Base-by-base conservation (phyloP, 495 filamentous ascomycete genomes). In the Daldinia decipiens region DNA sequence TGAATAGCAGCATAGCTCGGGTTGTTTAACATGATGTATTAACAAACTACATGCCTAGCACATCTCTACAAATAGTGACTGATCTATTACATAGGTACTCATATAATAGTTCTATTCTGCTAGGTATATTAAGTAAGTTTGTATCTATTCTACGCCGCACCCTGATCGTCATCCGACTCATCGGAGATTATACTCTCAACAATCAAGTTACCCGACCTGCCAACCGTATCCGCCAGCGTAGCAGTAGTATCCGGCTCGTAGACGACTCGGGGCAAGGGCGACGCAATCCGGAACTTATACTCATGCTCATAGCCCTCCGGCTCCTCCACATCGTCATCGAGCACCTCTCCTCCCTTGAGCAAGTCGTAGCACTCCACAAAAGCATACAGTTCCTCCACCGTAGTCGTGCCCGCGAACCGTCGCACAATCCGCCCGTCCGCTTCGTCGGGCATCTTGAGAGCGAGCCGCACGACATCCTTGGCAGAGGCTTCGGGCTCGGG, bases 331-430 rank as follows among this genome's bases (percentile, higher is more conserved):
- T 27, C 53, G 29, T 58, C 62, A 19, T 38, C 17, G 36, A 45
- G 77, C 67, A 9, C 70, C 56, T 11, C 79, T 21, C 78, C 77
- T 6, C 74, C 74, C 34, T 82, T 77, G 8, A 94, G 67, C 0
- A 89, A 63, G 58, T 93, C 90, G 77, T 95, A 90, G 79, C 95
- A 98, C 74, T 98, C 96, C 2, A 98, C 94, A 79, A 96, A 97
- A 1, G 95, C 96, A 79, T 99, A 98, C 0, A 99, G 79, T 73
- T 97, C 94, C 76, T 99, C 95, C 29, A 98, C 80, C 1, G 82
- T 82, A 1, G 90, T 87, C 2, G 87, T 81, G 3, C 83, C 80
- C 1, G 81, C 71, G 72, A 99, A 98, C 54, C 83, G 85, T 32
- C 95, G 87, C 63, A 95, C 87, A 2, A 97, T 85, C 1, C 94